Evolutionary conservation across 2,329 filamentous ascomycete species (phyloP).

Genomic region (Anthostomella pinea): DNA sequence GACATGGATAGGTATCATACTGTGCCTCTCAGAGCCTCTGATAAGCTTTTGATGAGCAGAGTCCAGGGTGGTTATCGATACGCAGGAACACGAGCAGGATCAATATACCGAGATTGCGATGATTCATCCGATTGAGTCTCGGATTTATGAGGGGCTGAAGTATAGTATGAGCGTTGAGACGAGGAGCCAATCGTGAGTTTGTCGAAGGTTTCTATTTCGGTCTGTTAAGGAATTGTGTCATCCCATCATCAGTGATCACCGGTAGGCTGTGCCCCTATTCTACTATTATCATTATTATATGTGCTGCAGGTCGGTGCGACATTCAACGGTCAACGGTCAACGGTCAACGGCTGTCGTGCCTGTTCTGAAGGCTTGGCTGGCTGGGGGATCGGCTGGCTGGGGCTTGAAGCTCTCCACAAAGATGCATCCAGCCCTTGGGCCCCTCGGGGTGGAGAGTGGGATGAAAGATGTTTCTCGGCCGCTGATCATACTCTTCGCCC

Average conservation of each 20-base stretch:
- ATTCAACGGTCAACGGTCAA: background rate
- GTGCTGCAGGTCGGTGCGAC: background rate
- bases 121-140: slow-evolving; percentile 11
- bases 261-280: too few relatives aligned
- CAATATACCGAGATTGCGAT: slow-evolving; percentile 17
- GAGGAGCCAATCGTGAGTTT: slow-evolving; percentile 6
- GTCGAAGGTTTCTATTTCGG: background rate
- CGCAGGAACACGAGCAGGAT: slow-evolving; percentile 1
- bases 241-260: too few relatives aligned
- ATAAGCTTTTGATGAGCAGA: too few relatives aligned
- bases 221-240: background rate
- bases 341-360: background rate
- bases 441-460: background rate
- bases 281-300: background rate
- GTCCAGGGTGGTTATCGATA: too few relatives aligned
- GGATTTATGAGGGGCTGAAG: slow-evolving; percentile 9
- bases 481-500: background rate
- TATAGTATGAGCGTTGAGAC: slow-evolving; percentile 11
- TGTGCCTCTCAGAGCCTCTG: background rate
- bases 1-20: too few relatives aligned
- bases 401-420: background rate
- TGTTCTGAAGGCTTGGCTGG: background rate
- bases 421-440: background rate
- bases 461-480: background rate
- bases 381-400: background rate